A percentile compares a stretch with the other conserved stretches of the same genome.
phyloP scores from a whole-genome alignment of 2,329 filamentous ascomycete species.

The Beauveria pseudobassiana region DNA sequence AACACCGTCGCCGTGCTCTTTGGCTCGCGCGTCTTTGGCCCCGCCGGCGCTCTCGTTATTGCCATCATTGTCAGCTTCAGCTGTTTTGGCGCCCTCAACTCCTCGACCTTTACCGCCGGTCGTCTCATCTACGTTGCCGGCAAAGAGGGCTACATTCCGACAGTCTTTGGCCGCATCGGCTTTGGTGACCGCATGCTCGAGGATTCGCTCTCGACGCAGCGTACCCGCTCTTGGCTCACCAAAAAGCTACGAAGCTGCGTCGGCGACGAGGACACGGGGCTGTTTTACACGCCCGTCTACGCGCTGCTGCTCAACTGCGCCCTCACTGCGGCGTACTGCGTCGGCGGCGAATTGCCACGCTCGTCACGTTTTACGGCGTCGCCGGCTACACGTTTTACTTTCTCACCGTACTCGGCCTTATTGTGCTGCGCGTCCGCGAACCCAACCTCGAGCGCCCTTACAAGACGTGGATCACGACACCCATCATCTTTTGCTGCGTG shows the following conservation, averaged over 20 bases:
- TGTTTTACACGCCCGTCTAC: slow-evolving; percentile 92
- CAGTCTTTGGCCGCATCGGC: slow-evolving; percentile 76
- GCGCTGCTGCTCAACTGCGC: slow-evolving; percentile 75
- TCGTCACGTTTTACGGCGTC: slow-evolving; percentile 95
- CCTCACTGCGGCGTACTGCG: slow-evolving; percentile 69
- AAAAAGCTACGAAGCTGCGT: slow-evolving; percentile 55
- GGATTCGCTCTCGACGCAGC: slow-evolving; percentile 33
- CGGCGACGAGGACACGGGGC: slow-evolving; percentile 68
- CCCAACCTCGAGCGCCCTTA: slow-evolving; percentile 86
- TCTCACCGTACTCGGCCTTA: slow-evolving; percentile 84
- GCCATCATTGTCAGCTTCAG: slow-evolving; percentile 85
- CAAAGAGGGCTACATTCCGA: slow-evolving; percentile 88
- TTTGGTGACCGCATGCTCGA: slow-evolving; percentile 40
- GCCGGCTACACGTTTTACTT: slow-evolving; percentile 98
- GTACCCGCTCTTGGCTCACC: slow-evolving; percentile 48
- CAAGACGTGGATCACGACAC: slow-evolving; percentile 92
- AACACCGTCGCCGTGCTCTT: slow-evolving; percentile 98
- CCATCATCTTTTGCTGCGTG: slow-evolving; percentile 97
- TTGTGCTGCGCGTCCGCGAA: slow-evolving; percentile 80
- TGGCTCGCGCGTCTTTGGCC: slow-evolving; percentile 81
- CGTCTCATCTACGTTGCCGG: slow-evolving; percentile 89
- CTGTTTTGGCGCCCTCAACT: slow-evolving; percentile 92
- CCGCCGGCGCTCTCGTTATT: slow-evolving; percentile 71
- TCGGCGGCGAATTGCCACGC: slow-evolving; percentile 79
- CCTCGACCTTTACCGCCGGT: slow-evolving; percentile 86